These are phyloP conservation scores for Penicillium sp. DNA, from an alignment of 2,329 filamentous ascomycete genomes.

Conservation along the genomic window DNA sequence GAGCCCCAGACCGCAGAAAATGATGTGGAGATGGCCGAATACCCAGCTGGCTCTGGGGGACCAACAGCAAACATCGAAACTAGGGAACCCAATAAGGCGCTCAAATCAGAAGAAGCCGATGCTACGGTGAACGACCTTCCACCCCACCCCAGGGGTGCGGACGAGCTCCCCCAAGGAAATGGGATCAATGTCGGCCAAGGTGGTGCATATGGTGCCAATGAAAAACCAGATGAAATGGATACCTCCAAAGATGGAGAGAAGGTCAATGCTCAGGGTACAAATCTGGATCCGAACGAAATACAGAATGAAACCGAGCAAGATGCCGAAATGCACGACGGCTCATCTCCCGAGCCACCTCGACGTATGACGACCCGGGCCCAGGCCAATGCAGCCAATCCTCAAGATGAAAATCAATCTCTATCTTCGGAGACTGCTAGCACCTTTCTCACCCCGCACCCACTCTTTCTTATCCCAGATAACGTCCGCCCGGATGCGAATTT, in stretches of 20 bases:
- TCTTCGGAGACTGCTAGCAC: constrained; percentile 32
- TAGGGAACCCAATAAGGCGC: constrained; percentile 19
- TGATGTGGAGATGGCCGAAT: constrained; percentile 39
- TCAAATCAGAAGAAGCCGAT: constrained; percentile 40
- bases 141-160: constrained; percentile 28
- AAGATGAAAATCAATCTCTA: constrained; percentile 26
- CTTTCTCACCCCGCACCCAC: constrained; percentile 51
- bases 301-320: constrained; percentile 30
- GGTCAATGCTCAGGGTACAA: background rate
- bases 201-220: constrained; percentile 3
- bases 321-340: constrained; percentile 35
- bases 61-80: constrained; percentile 4
- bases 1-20: constrained; percentile 10
- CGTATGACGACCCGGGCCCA: constrained; percentile 50
- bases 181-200: constrained; percentile 4
- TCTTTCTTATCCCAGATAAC: constrained; percentile 56
- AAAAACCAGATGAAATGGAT: constrained; percentile 13
- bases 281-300: constrained; percentile 10
- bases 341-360: constrained; percentile 42
- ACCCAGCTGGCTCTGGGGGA: constrained; percentile 12
- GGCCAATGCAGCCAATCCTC: constrained; percentile 36
- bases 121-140: constrained; percentile 35
- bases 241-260: constrained; percentile 14
- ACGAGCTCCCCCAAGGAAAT: constrained; percentile 14
- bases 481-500: constrained; percentile 55